phyloP scores from a whole-genome alignment of 345 rosid genomes.

The Limnanthes douglasii region DNA sequence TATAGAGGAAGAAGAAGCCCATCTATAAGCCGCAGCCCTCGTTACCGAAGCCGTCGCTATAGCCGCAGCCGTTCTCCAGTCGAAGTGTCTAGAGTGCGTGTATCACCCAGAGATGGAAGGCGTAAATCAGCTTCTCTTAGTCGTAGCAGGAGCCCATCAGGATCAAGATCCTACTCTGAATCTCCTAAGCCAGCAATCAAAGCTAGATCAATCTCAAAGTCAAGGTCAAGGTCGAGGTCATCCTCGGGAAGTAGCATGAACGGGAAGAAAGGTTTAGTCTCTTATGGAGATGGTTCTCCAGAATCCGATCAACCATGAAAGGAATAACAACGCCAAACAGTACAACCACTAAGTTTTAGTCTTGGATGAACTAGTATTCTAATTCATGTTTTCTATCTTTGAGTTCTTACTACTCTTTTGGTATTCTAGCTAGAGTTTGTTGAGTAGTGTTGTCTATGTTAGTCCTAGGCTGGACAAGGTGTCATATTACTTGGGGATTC shows the following conservation, averaged over 20 bases:
- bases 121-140: conserved; percentile 43
- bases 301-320: no score
- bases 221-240: conserved; percentile 55
- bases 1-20: conserved; percentile 65
- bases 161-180: conserved; percentile 40
- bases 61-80: conserved; percentile 57
- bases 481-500: no score
- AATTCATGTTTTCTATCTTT: no score
- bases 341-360: no score
- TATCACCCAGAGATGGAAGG: conserved; percentile 22
- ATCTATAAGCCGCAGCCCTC: conserved; percentile 50
- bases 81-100: conserved; percentile 19
- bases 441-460: no score
- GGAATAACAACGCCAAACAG: no score
- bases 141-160: conserved; percentile 39
- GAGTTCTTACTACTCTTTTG: no score
- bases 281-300: no score
- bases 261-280: conserved; percentile 50
- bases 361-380: no score
- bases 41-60: conserved; percentile 30
- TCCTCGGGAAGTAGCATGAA: conserved; percentile 50
- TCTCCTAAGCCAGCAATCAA: conserved; percentile 37
- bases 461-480: no score
- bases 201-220: conserved; percentile 27
- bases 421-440: no score